Evolutionary conservation across 495 filamentous ascomycete genomes (phyloP).

Genomic region (Ramalina peruviana): DNA sequence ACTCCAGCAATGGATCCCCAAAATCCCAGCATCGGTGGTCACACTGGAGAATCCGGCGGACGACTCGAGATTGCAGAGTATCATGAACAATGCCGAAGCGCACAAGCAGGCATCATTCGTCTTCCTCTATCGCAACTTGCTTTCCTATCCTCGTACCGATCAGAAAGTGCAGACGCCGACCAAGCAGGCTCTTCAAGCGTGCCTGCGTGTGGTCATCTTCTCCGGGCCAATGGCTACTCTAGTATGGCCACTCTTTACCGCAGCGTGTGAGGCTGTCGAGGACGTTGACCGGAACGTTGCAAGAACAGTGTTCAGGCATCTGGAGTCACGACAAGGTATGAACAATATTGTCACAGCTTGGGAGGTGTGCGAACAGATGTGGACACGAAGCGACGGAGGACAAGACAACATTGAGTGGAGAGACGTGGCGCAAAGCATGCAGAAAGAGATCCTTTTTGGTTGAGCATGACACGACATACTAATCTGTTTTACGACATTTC

Average conservation of each 20-base stretch:
- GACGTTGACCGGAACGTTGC: conserved; percentile 28
- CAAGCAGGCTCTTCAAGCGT: conserved; percentile 35
- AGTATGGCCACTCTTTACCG: conserved; percentile 48
- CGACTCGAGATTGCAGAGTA: conserved; percentile 22
- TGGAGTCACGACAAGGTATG: conserved; percentile 44
- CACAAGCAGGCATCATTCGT: conserved; percentile 48
- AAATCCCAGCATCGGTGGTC: conserved; percentile 17
- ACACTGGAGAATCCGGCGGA: conserved; percentile 17
- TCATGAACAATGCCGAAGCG: conserved; percentile 45
- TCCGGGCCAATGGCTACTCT: conserved; percentile 44
- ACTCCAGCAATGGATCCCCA: conserved; percentile 39
- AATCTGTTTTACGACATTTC: neutral
- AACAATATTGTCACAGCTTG: conserved; percentile 44
- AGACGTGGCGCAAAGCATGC: conserved; percentile 34
- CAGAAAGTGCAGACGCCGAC: conserved; percentile 36
- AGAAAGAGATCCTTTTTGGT: conserved; percentile 41
- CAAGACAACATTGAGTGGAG: conserved; percentile 27
- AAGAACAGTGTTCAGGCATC: conserved; percentile 30
- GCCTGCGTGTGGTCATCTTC: conserved; percentile 34
- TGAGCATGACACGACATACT: conserved; percentile 16
- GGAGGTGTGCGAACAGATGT: conserved; percentile 43
- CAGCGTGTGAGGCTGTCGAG: conserved; percentile 39
- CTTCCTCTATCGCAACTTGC: conserved; percentile 44
- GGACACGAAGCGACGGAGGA: conserved; percentile 33
- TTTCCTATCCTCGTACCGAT: conserved; percentile 28